A percentile compares a stretch with the other conserved stretches of the same genome.
Evolutionary conservation across 2,329 filamentous ascomycete species (phyloP).

Genomic region (Coniochaeta prunicola): DNA sequence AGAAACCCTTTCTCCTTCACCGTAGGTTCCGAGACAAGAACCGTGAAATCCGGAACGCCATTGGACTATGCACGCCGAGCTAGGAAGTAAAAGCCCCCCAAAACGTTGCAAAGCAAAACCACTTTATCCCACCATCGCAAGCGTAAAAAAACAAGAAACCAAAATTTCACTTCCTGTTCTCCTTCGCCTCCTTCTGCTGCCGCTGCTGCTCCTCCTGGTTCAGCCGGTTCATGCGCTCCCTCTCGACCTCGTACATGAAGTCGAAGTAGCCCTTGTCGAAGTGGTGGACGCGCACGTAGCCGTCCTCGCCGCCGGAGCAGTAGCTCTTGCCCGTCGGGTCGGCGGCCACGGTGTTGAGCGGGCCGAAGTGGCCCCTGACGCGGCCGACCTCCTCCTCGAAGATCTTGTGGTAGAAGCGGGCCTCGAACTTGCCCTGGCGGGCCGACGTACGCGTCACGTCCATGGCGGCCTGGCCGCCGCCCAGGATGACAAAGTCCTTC

Average conservation of each 20-base stretch:
- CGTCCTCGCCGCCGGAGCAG: conserved; percentile 93
- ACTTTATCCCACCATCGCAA: not conserved
- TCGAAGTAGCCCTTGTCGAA: conserved; percentile 99
- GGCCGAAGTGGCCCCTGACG: conserved; percentile 91
- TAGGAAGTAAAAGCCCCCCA: too few species aligned
- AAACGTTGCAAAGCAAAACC: not conserved
- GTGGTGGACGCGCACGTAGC: conserved; percentile 95
- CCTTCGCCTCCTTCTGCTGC: conserved; percentile 2
- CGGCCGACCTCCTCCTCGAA: conserved; percentile 98
- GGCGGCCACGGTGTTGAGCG: conserved; percentile 80
- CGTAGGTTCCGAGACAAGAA: not conserved
- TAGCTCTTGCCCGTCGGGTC: conserved; percentile 90
- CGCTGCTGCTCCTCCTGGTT: conserved; percentile 4
- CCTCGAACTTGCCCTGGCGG: conserved; percentile 98
- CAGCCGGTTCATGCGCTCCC: conserved; percentile 56
- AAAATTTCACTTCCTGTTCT: not conserved
- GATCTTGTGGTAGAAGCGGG: conserved; percentile 99
- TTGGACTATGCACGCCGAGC: not conserved
- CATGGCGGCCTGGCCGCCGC: conserved; percentile 97
- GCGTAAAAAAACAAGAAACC: not conserved
- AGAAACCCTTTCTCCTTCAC: not conserved
- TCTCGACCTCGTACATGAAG: conserved; percentile 97
- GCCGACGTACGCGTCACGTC: conserved; percentile 93
- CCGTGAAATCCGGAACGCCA: not conserved
- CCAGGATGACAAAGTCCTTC: conserved; percentile 96